Evolutionary conservation across 1,139 yeast species (phyloP).

Genomic region (Yamadazyma siamensis): DNA sequence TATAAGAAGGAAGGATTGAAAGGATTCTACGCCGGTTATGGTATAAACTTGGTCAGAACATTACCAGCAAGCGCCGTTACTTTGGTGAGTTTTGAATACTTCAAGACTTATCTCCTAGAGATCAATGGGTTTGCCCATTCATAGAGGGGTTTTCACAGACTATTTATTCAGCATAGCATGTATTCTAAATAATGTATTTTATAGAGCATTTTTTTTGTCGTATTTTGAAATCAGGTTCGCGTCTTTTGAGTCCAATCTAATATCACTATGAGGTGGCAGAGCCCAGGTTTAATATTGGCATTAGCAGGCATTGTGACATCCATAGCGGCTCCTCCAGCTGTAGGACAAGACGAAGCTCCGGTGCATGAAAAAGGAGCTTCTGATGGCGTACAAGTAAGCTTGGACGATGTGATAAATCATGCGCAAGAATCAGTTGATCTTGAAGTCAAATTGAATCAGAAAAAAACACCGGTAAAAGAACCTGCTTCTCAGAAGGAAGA

Average conservation of each 20-base stretch:
- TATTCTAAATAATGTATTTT: background rate
- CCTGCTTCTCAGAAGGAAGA: too few relatives aligned
- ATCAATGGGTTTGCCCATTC: slow-evolving; percentile 25
- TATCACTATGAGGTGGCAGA: slow-evolving; percentile 1
- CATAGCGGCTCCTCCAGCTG: background rate
- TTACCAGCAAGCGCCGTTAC: slow-evolving; percentile 96
- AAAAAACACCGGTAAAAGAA: too few relatives aligned
- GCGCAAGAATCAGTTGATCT: too few relatives aligned
- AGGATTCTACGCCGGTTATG: slow-evolving; percentile 89
- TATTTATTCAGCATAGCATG: slow-evolving; percentile 2
- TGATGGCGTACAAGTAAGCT: too few relatives aligned
- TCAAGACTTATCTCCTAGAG: slow-evolving; percentile 57
- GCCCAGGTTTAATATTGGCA: background rate
- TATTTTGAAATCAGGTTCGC: background rate
- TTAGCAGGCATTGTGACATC: background rate
- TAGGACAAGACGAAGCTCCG: too few relatives aligned
- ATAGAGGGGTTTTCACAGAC: too few relatives aligned
- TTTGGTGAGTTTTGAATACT: slow-evolving; percentile 86
- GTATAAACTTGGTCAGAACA: slow-evolving; percentile 82
- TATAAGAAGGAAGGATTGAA: slow-evolving; percentile 68
- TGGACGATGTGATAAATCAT: too few relatives aligned
- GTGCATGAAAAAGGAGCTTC: too few relatives aligned
- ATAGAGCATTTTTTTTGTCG: slow-evolving; percentile 1
- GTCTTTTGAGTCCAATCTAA: too few relatives aligned
- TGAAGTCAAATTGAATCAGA: too few relatives aligned